A percentile compares a stretch with the other conserved stretches of the same genome.
Evolutionary conservation across 768 basidiomycete species (phyloP).

Genomic region (Trametes cubensis): DNA sequence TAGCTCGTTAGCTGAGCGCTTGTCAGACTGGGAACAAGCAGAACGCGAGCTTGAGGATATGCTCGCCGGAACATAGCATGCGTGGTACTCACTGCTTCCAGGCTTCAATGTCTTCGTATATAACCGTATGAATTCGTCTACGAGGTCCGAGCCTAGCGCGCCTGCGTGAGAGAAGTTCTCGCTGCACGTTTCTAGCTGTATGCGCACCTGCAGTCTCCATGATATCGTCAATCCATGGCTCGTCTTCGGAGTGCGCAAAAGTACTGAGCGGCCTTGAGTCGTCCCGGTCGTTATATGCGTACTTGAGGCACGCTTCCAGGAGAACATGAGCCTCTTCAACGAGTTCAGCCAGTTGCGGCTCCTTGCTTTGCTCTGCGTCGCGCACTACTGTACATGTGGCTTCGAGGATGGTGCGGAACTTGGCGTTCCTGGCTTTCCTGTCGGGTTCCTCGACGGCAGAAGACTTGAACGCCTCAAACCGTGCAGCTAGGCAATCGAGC

Average conservation of each 20-base stretch:
- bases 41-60: constrained; percentile 9
- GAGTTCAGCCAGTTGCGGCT: neutral
- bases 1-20: neutral
- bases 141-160: constrained; percentile 14
- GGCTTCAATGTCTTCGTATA: constrained; percentile 15
- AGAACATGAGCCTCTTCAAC: constrained; percentile 16
- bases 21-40: neutral
- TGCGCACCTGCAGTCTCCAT: constrained; percentile 16
- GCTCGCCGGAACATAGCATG: neutral
- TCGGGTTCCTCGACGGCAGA: constrained; percentile 10
- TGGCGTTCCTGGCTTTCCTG: constrained; percentile 10
- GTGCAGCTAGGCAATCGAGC: constrained; percentile 10
- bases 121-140: constrained; percentile 16
- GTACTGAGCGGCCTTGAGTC: constrained; percentile 13
- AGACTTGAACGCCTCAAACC: constrained; percentile 10
- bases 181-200: too few species aligned
- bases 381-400: constrained; percentile 22
- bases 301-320: constrained; percentile 20
- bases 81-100: constrained; percentile 17
- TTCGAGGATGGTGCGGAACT: constrained; percentile 9
- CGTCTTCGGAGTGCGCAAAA: constrained; percentile 23
- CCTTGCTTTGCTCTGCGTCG: constrained; percentile 5
- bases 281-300: constrained; percentile 19
- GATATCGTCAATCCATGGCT: constrained; percentile 22
- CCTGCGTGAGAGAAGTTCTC: neutral